These are phyloP conservation scores for Eucalyptus viminalis DNA, from an alignment of 345 rosid species.

Conservation along the genomic window DNA sequence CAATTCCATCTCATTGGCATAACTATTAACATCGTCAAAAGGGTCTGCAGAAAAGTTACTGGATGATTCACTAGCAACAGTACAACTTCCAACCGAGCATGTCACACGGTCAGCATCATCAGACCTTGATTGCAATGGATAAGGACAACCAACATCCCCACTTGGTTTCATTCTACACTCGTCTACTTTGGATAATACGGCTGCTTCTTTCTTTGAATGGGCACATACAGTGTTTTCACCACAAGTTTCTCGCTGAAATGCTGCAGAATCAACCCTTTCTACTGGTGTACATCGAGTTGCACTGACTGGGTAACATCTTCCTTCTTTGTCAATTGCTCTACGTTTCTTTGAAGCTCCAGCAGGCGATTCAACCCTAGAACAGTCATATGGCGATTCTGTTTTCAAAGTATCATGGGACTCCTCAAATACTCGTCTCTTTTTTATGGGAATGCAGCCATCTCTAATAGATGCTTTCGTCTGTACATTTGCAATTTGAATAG, in stretches of 20 bases:
- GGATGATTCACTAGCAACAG: constrained; percentile 9
- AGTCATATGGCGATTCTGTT: neutral
- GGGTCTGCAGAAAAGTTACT: constrained; percentile 11
- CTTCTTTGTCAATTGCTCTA: constrained; percentile 16
- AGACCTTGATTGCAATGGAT: constrained; percentile 7
- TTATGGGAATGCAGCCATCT: neutral
- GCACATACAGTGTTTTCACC: constrained; percentile 10
- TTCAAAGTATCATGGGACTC: neutral
- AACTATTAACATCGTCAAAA: constrained; percentile 13
- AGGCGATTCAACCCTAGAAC: neutral
- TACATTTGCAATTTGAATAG: neutral
- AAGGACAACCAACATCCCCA: constrained; percentile 11
- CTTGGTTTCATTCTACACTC: constrained; percentile 21
- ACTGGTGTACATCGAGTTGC: neutral
- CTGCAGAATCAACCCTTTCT: constrained; percentile 9
- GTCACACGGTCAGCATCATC: constrained; percentile 22
- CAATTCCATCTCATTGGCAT: constrained; percentile 37
- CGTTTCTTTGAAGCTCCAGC: neutral
- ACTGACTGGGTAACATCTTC: neutral
- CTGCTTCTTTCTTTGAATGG: neutral
- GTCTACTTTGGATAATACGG: constrained; percentile 15
- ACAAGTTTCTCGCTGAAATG: constrained; percentile 10
- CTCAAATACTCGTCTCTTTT: neutral
- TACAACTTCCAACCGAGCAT: constrained; percentile 69
- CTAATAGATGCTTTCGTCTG: neutral